A percentile compares a stretch with the other conserved stretches of the same genome.
These are phyloP conservation scores for Chaetomium sp. DNA, from an alignment of 2,329 filamentous ascomycete species.

Conservation along the genomic window DNA sequence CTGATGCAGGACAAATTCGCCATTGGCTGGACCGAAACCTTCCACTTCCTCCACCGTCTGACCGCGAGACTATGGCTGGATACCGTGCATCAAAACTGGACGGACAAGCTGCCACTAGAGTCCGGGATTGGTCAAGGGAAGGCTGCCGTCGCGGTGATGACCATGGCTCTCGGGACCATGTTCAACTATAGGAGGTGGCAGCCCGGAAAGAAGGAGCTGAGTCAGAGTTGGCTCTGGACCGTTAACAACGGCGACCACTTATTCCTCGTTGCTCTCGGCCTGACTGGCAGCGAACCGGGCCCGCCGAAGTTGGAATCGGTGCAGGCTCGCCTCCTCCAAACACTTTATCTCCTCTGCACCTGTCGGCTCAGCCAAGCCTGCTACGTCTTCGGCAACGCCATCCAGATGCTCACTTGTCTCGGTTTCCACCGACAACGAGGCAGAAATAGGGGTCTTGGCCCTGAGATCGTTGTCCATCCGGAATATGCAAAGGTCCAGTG, in stretches of 20 bases:
- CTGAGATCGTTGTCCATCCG: constrained; percentile 22
- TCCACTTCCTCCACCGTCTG: constrained; percentile 31
- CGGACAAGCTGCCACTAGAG: constrained; percentile 18
- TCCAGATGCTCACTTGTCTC: constrained; percentile 54
- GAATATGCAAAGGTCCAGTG: constrained; percentile 45
- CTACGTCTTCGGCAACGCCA: constrained; percentile 60
- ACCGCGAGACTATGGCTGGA: constrained; percentile 40
- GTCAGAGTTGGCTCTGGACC: constrained; percentile 33
- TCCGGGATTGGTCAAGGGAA: constrained; percentile 26
- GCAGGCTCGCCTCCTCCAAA: constrained; percentile 60
- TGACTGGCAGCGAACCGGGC: constrained; percentile 50
- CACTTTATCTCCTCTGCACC: constrained; percentile 60
- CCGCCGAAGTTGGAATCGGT: constrained; percentile 57
- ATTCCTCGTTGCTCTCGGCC: constrained; percentile 45
- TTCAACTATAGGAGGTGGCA: constrained; percentile 19
- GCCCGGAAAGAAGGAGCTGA: constrained; percentile 11
- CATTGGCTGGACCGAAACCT: constrained; percentile 31
- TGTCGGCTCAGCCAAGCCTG: constrained; percentile 63
- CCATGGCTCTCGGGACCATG: constrained; percentile 29
- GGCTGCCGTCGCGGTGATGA: constrained; percentile 31
- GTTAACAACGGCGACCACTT: constrained; percentile 45
- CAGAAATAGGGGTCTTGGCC: constrained; percentile 27
- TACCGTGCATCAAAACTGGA: constrained; percentile 65
- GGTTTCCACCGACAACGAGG: constrained; percentile 38
- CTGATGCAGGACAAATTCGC: constrained; percentile 29